Percentiles rank a stretch among this genome's conserved stretches.
phyloP scores from a whole-genome alignment of 2,329 filamentous ascomycete genomes.

The Tolypocladium album region DNA sequence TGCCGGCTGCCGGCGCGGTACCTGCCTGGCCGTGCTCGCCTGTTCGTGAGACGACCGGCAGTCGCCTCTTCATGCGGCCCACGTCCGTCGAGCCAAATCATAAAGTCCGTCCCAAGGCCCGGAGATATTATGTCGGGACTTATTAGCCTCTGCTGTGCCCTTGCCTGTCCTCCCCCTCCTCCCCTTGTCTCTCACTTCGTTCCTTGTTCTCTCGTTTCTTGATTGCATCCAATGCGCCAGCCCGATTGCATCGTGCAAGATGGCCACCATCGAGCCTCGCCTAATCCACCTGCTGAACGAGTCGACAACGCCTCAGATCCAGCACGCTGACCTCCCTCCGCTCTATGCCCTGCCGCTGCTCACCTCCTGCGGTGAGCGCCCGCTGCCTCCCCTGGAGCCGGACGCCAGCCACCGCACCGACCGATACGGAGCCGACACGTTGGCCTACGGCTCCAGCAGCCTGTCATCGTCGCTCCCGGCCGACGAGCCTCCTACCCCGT shows the following conservation, averaged over 20 bases:
- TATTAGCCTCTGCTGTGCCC: background rate
- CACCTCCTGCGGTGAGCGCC: slow-evolving; percentile 31
- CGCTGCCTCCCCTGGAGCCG: slow-evolving; percentile 42
- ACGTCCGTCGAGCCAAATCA: background rate
- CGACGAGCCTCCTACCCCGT: slow-evolving; percentile 8
- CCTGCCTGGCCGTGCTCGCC: too few relatives aligned
- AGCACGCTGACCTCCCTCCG: slow-evolving; percentile 42
- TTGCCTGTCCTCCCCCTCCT: background rate
- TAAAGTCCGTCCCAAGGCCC: background rate
- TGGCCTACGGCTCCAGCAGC: slow-evolving; percentile 4
- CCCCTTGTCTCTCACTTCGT: background rate
- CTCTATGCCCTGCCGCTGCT: slow-evolving; percentile 36
- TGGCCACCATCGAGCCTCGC: slow-evolving; percentile 58
- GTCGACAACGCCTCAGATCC: slow-evolving; percentile 35
- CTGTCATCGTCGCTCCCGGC: slow-evolving; percentile 8
- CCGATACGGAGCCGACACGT: slow-evolving; percentile 11
- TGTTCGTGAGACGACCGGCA: background rate
- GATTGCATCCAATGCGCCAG: slow-evolving; percentile 17
- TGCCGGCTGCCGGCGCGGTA: background rate
- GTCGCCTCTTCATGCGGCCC: background rate
- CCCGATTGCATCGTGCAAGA: slow-evolving; percentile 25
- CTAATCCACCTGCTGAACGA: slow-evolving; percentile 56
- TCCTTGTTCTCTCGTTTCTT: background rate
- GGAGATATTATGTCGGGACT: slow-evolving; percentile 1
- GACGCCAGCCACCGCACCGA: slow-evolving; percentile 33